These are phyloP conservation scores for Ramaria sp. DNA, from an alignment of 768 basidiomycete genomes.

Conservation along the genomic window DNA sequence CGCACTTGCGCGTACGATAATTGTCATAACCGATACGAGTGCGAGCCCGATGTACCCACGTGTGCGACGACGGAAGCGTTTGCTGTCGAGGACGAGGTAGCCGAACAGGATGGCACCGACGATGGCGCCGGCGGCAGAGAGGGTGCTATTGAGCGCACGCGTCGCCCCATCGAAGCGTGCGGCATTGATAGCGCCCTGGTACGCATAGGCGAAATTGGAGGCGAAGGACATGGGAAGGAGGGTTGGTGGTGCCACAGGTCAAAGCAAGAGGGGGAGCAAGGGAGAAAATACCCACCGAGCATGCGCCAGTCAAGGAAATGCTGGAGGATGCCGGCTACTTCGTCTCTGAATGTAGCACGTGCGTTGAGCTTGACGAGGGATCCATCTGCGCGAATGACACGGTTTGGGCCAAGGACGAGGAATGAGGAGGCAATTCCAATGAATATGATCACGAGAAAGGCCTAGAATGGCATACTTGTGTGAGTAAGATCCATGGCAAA, in stretches of 20 bases:
- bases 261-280: neutral
- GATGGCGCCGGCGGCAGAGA: slow-evolving; percentile 31
- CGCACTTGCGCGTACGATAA: slow-evolving; percentile 27
- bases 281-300: slow-evolving; percentile 11
- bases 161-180: slow-evolving; percentile 31
- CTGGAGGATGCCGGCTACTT: slow-evolving; percentile 15
- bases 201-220: slow-evolving; percentile 35
- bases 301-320: slow-evolving; percentile 33
- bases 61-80: slow-evolving; percentile 21
- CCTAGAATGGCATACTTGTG: slow-evolving; percentile 13
- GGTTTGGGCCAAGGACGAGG: slow-evolving; percentile 27
- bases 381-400: slow-evolving; percentile 29
- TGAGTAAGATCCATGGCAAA: neutral
- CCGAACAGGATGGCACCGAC: slow-evolving; percentile 32
- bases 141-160: slow-evolving; percentile 29
- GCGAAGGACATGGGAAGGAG: slow-evolving; percentile 33
- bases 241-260: neutral
- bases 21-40: slow-evolving; percentile 22
- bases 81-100: slow-evolving; percentile 27
- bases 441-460: slow-evolving; percentile 36
- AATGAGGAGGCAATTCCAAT: slow-evolving; percentile 25
- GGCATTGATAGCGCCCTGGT: slow-evolving; percentile 31
- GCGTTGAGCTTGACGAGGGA: slow-evolving; percentile 27
- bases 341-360: slow-evolving; percentile 15
- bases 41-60: slow-evolving; percentile 28